Conservation (phyloP, 1,284 basidiomycete species). For the Trichosporon sp. region DNA sequence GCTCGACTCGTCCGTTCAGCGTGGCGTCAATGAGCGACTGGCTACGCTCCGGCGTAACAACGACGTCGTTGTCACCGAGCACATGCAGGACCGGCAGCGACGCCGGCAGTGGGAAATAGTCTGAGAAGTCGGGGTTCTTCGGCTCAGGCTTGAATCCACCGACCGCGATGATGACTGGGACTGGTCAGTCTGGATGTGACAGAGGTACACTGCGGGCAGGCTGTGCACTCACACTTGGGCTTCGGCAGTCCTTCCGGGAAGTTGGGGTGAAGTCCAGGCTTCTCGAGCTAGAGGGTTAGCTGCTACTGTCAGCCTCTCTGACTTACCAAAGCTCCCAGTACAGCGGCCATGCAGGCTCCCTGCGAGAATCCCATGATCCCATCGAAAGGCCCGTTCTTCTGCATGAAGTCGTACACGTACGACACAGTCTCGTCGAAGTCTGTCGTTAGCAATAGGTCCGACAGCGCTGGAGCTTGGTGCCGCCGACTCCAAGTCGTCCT, state of each 20-base stretch:
- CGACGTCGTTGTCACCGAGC: conserved; percentile 71
- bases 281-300: conserved; percentile 52
- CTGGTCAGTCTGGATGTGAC: conserved; percentile 29
- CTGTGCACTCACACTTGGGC: conserved; percentile 55
- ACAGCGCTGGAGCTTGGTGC: background rate
- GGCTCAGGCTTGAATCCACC: conserved; percentile 46
- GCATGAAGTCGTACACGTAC: conserved; percentile 51
- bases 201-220: conserved; percentile 56
- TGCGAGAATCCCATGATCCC: conserved; percentile 83
- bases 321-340: conserved; percentile 67
- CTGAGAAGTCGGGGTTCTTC: conserved; percentile 52
- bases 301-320: background rate
- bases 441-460: conserved; percentile 14
- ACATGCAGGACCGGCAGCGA: conserved; percentile 73
- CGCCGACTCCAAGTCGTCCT: background rate
- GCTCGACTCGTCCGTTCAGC: conserved; percentile 43
- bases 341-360: conserved; percentile 72
- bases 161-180: conserved; percentile 56
- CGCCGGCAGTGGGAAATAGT: conserved; percentile 47
- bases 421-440: conserved; percentile 60
- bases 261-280: conserved; percentile 58
- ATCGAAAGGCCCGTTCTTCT: conserved; percentile 51
- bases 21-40: conserved; percentile 61
- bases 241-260: conserved; percentile 60
- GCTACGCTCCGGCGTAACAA: conserved; percentile 70